A percentile compares a stretch with the other conserved stretches of the same genome.
Conservation (phyloP, 2,329 filamentous ascomycete species). For the Seiridium cupressi region DNA sequence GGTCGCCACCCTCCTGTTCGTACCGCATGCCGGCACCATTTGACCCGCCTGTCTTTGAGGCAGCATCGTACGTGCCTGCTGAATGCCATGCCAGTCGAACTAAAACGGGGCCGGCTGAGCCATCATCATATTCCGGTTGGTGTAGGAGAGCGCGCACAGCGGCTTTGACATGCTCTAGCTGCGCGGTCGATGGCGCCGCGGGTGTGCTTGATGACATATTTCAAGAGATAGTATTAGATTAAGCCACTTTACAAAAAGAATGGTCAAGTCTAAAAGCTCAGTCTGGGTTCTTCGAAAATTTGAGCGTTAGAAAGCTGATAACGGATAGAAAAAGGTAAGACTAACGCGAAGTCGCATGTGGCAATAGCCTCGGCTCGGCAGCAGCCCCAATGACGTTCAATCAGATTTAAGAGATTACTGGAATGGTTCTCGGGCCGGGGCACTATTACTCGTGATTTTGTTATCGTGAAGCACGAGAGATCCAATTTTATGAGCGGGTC, state of each 20-base stretch:
- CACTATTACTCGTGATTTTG: not conserved
- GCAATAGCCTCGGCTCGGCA: conserved; percentile 6
- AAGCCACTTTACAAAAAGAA: not conserved
- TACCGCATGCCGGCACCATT: conserved; percentile 68
- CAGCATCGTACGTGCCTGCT: conserved; percentile 59
- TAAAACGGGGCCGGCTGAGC: conserved; percentile 61
- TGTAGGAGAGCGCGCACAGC: conserved; percentile 52
- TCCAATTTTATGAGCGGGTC: conserved; percentile 5
- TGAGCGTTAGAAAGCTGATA: not conserved
- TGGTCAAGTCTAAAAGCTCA: too few relatives aligned
- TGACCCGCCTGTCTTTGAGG: conserved; percentile 59
- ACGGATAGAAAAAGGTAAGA: not conserved
- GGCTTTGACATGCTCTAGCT: conserved; percentile 41
- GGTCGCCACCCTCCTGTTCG: conserved; percentile 62
- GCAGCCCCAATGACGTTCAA: not conserved
- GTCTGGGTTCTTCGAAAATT: not conserved
- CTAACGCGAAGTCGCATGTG: not conserved
- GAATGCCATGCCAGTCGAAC: conserved; percentile 65
- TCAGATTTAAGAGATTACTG: not conserved
- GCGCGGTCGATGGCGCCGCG: conserved; percentile 15
- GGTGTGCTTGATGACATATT: not conserved
- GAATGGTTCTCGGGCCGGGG: not conserved
- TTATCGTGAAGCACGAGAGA: conserved; percentile 2
- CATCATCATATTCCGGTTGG: conserved; percentile 64
- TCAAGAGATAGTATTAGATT: not conserved